Percentiles rank a stretch among this genome's conserved stretches.
phyloP scores from a whole-genome alignment of 2,329 filamentous ascomycete genomes.

The Thermoascus crustaceus region DNA sequence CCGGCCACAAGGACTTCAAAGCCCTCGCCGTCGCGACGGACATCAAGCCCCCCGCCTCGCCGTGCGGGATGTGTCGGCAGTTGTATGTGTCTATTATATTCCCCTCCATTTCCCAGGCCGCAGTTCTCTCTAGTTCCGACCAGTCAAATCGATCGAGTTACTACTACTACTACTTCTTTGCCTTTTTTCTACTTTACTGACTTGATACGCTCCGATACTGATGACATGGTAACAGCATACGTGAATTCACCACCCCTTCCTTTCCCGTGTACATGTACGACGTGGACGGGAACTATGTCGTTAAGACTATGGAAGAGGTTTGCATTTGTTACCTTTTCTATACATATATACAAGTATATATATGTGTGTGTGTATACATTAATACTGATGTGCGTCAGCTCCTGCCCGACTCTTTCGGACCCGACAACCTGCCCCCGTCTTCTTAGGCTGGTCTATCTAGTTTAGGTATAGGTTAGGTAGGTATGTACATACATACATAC shows the following conservation, averaged over 20 bases:
- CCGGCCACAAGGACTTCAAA: conserved; percentile 52
- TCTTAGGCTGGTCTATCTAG: neutral
- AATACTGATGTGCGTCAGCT: conserved; percentile 39
- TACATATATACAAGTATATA: conserved; percentile 2
- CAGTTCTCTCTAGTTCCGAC: neutral
- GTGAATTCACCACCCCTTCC: conserved; percentile 62
- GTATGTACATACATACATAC: too few relatives aligned
- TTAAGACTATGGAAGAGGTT: conserved; percentile 34
- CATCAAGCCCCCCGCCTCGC: conserved; percentile 56
- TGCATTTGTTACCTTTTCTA: conserved; percentile 5
- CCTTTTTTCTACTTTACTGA: conserved; percentile 3
- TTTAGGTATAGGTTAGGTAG: too few relatives aligned
- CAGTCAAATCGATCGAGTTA: too few relatives aligned
- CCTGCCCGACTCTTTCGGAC: conserved; percentile 61
- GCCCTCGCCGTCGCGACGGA: conserved; percentile 83
- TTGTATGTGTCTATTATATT: conserved; percentile 47
- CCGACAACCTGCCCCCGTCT: conserved; percentile 44
- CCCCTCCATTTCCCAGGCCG: neutral
- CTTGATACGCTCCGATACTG: neutral
- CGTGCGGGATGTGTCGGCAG: conserved; percentile 94
- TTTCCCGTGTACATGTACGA: conserved; percentile 91
- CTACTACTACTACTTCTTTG: neutral
- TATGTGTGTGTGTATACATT: conserved; percentile 6
- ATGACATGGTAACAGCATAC: conserved; percentile 42
- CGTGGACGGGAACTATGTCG: conserved; percentile 56